Evolutionary conservation across 1,139 yeast species (phyloP), one percentile per base, ranked within the genome.

Genomic region (Geotrichum candidum): DNA sequence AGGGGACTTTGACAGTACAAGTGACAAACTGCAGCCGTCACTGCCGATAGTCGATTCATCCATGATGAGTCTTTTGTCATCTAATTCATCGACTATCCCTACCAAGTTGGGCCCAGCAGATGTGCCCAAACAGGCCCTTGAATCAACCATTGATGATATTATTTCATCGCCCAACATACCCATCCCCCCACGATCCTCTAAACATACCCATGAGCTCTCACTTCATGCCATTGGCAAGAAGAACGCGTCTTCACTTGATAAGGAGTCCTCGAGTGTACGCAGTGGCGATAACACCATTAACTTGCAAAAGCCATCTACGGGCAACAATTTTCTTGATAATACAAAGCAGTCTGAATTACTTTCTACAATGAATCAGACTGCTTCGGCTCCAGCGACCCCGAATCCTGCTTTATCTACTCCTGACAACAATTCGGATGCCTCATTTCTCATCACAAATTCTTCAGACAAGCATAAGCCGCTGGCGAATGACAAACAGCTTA

Each of bases 301-400:
- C 9, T 51, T 50, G 15, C 31, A 38, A 15, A 10, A 15, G 13
- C 25, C 51, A 13, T 27, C 35, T 3, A n/a, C 38, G 2, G 53
- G 48, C n/a, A 33, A 50, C 15, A 51, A 38, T 31, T 7, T 53
- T 22, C 5, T 56, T 13, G 51, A 48, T 10, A 54, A 22, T 13
- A 29, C 51, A 9, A 59, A 54, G 45, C 48, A 51, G 13, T n/a
- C 54, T n/a, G 38, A 54, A 11, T 25, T 51, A 29, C 56, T 51
- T 2, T 25, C 54, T 4, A 33, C 51, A 13, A 53, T 27, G 2
- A 51, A 22, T n/a, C 50, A 58, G 23, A 51, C 58, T 2, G 51
- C 58, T 9, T 59, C 58, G 15, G 61, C 58, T n/a, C 61, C 58
- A 10, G 48, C 61, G 4, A 54, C 58, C 3, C 58, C 61, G 1